These are phyloP conservation scores for Teratosphaeria gauchensis DNA, from an alignment of 2,329 filamentous ascomycete species.

Conservation along the genomic window DNA sequence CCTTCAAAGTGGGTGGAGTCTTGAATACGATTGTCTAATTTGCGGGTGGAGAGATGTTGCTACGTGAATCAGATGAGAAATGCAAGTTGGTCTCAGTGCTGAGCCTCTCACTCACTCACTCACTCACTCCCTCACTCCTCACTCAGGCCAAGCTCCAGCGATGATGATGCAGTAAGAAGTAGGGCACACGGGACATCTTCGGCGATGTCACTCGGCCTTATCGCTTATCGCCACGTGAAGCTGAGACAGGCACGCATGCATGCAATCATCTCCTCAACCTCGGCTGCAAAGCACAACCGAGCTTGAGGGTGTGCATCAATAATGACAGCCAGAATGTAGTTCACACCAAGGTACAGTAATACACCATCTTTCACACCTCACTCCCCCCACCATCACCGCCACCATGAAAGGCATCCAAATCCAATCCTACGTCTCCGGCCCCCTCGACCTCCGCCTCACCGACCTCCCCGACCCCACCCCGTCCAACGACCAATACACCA, in stretches of 20 bases:
- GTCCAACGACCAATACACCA: conserved; percentile 65
- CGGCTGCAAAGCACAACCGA: background rate
- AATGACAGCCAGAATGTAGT: too few relatives aligned
- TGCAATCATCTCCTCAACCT: background rate
- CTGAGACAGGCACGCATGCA: background rate
- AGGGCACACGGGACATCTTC: background rate
- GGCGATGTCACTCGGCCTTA: background rate
- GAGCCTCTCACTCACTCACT: too few relatives aligned
- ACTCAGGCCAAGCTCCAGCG: too few relatives aligned
- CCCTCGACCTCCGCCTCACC: conserved; percentile 66
- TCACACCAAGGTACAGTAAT: too few relatives aligned
- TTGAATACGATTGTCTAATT: too few relatives aligned
- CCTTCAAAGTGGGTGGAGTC: too few relatives aligned
- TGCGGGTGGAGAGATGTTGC: too few relatives aligned
- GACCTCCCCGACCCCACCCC: conserved; percentile 67
- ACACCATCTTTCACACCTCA: background rate
- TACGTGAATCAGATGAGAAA: background rate
- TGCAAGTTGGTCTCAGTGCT: background rate
- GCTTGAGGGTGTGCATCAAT: too few relatives aligned
- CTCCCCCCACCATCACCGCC: background rate
- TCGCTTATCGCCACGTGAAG: background rate
- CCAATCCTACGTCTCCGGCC: conserved; percentile 45
- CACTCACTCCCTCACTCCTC: too few relatives aligned
- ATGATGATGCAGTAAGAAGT: background rate
- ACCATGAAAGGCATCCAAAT: conserved; percentile 57